Base-by-base conservation (phyloP, 2,329 filamentous ascomycete species). In the Cercospora sojina region DNA sequence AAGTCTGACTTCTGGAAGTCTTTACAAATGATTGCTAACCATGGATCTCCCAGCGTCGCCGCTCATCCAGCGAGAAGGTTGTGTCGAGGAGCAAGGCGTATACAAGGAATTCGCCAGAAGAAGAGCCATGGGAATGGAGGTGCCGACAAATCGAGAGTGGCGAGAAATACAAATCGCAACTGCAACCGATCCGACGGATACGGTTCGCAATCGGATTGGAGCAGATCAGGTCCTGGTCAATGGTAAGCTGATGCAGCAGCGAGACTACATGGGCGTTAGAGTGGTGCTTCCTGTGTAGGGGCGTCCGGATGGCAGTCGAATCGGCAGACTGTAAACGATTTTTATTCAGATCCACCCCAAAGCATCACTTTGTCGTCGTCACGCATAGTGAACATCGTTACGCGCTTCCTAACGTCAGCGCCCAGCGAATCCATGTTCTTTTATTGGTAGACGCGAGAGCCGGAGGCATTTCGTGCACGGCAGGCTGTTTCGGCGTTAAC, bases 151-250 rank as follows among this genome's bases (percentile, higher is more conserved):
- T 67, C 71, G 74, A 1, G 76, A 83, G 68, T 84, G 81, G 82
- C 78, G 82, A n/a, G 82, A 84, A 72, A 82, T 83, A 29, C 81
- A 83, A 70, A 83, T 83, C 53, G 73, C 80, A 0, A 83, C 80
- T 10, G 67, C 59, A 2, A 69, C 64, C 1, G 67, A 69, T 64
- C 66, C 68, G 12, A 82, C 81, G 0, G 80, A 82, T 68, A 77
- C 75, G 0, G 74, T 75, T 72, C 43, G 75, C 43, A 82, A 82
- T 68, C 71, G 79, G 8, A 67, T 82, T 38, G 80, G 80, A 55
- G 80, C 76, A 18, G 74, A 82, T 62, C 80, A 83, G 62, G 77
- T 80, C 0, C 65, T 82, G 1, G 77, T 82, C 63, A 75, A 81
- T 67, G 80, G 81, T 47, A 82, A 82, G 71, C 69, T 82, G 9